A percentile compares a stretch with the other conserved stretches of the same genome.
These are phyloP conservation scores for Candida michaelii DNA, from an alignment of 805 yeast genomes.

Conservation along the genomic window DNA sequence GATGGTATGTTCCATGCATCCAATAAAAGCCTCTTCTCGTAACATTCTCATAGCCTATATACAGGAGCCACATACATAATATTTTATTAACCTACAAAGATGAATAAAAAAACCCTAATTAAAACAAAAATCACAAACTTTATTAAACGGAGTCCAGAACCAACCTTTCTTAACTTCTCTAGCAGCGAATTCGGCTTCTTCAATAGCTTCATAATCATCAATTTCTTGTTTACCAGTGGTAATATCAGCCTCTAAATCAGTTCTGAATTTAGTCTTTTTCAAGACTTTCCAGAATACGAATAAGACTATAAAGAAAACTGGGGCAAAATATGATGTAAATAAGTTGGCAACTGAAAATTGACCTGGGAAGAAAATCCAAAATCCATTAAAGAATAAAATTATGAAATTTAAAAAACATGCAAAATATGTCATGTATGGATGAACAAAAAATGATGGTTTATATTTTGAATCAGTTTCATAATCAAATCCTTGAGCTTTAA, in stretches of 20 bases:
- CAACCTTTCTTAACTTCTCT: slow-evolving; percentile 22
- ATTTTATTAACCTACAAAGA: not conserved
- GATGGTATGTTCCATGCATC: too few relatives aligned
- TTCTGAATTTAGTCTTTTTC: slow-evolving; percentile 31
- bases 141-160: slow-evolving; percentile 20
- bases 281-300: slow-evolving; percentile 33
- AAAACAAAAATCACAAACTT: slow-evolving; percentile 15
- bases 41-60: too few relatives aligned
- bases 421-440: slow-evolving; percentile 27
- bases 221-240: slow-evolving; percentile 34
- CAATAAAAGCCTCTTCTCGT: too few relatives aligned
- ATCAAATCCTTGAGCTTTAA: slow-evolving; percentile 26
- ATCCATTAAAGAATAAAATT: slow-evolving; percentile 40
- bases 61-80: too few relatives aligned
- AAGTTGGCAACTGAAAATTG: slow-evolving; percentile 32
- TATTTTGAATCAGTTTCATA: slow-evolving; percentile 18
- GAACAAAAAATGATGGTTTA: slow-evolving; percentile 22
- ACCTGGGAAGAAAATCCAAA: slow-evolving; percentile 41
- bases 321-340: slow-evolving; percentile 40
- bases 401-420: slow-evolving; percentile 22
- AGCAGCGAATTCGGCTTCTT: slow-evolving; percentile 20
- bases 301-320: slow-evolving; percentile 26
- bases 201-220: slow-evolving; percentile 35
- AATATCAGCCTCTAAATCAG: slow-evolving; percentile 32
- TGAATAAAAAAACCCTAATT: slow-evolving; percentile 7